These are phyloP conservation scores for Funneliformis mosseae DNA, from an alignment of 192 early-diverging fungal species.

Conservation along the genomic window DNA sequence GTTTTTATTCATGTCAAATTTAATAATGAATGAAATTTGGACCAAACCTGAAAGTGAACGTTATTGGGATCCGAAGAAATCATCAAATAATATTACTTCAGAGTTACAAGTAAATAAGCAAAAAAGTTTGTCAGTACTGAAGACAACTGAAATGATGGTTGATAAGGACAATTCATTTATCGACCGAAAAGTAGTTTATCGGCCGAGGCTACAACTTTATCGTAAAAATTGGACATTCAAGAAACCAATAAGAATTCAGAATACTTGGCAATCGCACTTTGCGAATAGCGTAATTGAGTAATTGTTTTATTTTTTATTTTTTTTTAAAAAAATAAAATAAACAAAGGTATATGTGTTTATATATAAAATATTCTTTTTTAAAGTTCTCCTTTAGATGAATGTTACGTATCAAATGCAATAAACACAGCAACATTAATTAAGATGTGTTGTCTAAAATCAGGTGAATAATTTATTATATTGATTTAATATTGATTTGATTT, in stretches of 20 bases:
- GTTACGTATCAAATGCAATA: neutral
- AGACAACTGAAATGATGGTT: neutral
- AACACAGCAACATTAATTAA: neutral
- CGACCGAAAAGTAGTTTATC: neutral
- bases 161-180: neutral
- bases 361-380: too few species aligned
- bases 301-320: neutral
- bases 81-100: neutral
- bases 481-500: neutral
- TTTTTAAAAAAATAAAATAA: neutral
- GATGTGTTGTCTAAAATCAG: neutral
- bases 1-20: neutral
- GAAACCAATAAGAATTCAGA: neutral
- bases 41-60: neutral
- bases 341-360: neutral
- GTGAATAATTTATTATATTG: neutral
- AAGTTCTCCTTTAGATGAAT: neutral
- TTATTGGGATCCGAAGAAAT: neutral
- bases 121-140: neutral
- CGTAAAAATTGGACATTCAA: neutral
- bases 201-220: neutral
- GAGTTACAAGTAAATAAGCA: neutral
- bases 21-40: conserved; percentile 1
- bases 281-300: neutral
- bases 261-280: conserved; percentile 4